phyloP scores from a whole-genome alignment of 352 stramenopile genomes.

The Phytopythium delawarense region DNA sequence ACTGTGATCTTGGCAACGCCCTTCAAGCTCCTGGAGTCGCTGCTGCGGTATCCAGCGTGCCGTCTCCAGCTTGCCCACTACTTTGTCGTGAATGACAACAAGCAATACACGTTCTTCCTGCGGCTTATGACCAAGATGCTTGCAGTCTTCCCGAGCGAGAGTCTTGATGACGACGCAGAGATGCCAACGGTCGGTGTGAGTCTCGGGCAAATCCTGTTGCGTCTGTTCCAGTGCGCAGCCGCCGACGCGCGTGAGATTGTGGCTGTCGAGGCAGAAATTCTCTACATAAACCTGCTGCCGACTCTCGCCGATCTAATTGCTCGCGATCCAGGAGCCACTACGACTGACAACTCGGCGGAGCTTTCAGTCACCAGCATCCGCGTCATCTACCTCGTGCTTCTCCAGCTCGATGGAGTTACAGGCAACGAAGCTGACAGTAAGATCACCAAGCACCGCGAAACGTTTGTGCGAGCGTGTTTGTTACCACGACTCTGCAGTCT shows the following conservation, averaged over 20 bases:
- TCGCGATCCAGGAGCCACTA: neutral
- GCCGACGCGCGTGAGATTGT: conserved; percentile 38
- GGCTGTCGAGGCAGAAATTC: conserved; percentile 29
- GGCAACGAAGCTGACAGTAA: conserved; percentile 14
- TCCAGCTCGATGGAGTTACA: conserved; percentile 40
- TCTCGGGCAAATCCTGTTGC: conserved; percentile 39
- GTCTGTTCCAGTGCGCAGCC: conserved; percentile 36
- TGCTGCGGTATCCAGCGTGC: conserved; percentile 49
- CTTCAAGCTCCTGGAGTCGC: conserved; percentile 43
- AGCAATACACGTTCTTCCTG: conserved; percentile 68
- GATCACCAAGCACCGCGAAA: conserved; percentile 14
- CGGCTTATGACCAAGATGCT: conserved; percentile 63
- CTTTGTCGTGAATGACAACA: conserved; percentile 52
- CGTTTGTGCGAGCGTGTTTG: conserved; percentile 44
- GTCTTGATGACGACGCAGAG: conserved; percentile 15
- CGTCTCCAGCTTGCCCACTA: conserved; percentile 46
- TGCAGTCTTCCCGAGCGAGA: conserved; percentile 40
- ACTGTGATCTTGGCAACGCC: conserved; percentile 33
- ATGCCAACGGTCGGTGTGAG: conserved; percentile 25
- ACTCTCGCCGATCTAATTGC: conserved; percentile 29
- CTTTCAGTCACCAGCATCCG: conserved; percentile 41
- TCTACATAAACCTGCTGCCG: conserved; percentile 56
- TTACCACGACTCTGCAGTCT: conserved; percentile 34
- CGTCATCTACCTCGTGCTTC: conserved; percentile 42
- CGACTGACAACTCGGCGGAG: conserved; percentile 9